Conservation (phyloP, 371 early-diverging fungal genomes). For the Mucor mucedo region DNA sequence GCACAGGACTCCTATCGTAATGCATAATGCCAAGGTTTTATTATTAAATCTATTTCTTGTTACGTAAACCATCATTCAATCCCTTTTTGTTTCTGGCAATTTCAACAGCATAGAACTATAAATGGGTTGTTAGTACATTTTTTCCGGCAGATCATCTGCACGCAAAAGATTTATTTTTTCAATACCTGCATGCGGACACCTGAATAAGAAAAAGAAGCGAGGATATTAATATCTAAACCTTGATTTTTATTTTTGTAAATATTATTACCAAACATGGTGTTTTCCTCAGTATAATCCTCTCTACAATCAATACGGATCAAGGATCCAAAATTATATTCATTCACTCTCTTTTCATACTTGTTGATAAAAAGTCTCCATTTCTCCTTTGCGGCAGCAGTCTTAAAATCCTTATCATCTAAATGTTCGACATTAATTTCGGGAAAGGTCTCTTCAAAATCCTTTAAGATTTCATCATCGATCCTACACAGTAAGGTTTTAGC, state of each 20-base stretch:
- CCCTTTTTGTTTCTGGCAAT: slow-evolving; percentile 88
- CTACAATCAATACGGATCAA: slow-evolving; percentile 78
- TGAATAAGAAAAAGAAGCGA: slow-evolving; percentile 19
- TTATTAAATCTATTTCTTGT: slow-evolving; percentile 26
- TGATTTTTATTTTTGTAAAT: neutral
- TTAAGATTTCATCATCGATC: slow-evolving; percentile 85
- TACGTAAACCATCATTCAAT: slow-evolving; percentile 59
- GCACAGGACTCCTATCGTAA: neutral
- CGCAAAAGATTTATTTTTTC: neutral
- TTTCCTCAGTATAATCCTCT: slow-evolving; percentile 82
- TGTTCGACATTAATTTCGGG: slow-evolving; percentile 70
- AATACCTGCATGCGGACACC: slow-evolving; percentile 59
- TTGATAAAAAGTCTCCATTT: slow-evolving; percentile 88
- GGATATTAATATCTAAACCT: slow-evolving; percentile 13
- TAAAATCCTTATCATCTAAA: slow-evolving; percentile 78
- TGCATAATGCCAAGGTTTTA: slow-evolving; percentile 13
- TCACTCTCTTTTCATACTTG: slow-evolving; percentile 84
- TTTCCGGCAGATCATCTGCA: neutral
- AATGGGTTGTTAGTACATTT: neutral
- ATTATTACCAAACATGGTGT: slow-evolving; percentile 82
- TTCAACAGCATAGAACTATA: slow-evolving; percentile 88
- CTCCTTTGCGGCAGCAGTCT: slow-evolving; percentile 79
- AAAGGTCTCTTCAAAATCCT: slow-evolving; percentile 74
- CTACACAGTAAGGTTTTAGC: slow-evolving; percentile 29
- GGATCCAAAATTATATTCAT: slow-evolving; percentile 91